Base-by-base conservation (phyloP, 2,329 filamentous ascomycete genomes). In the Aureobasidium sp. region DNA sequence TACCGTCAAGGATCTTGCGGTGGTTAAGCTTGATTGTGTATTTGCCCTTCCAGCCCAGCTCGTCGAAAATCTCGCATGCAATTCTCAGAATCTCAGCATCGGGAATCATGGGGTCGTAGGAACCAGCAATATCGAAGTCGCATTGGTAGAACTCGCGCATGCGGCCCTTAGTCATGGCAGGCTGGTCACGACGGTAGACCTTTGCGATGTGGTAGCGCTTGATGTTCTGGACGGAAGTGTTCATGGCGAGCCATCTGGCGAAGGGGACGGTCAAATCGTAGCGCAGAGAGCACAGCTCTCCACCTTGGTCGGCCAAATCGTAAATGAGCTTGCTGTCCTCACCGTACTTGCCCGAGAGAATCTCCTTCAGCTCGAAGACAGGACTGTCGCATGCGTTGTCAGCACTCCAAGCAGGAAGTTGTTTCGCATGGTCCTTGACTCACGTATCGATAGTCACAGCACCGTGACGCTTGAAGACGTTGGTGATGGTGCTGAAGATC, bases 71-170 rank as follows among this genome's bases (percentile, higher is more conserved):
- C 73, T 97, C 92, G 69, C 85, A 86, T 55, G 90, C 84, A 67
- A 97, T 92, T 63, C 88, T 84, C 69, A 97, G 78, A 63, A 96
- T 88, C 77, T 97, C 92, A 41, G 92, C 89, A 71, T 97, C 93
- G 62, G 92, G 90, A 29, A 96, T 83, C 92, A 97, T 96, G 60
- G 90, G 77, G 73, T 96, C 93, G 78, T 91, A 95, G 46, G 79
- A 80, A 65, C 92, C 92, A 13, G 92, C 92, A 76, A 97, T 93
- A 73, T 97, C 92, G 72, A 97, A 95, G 77, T 97, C 93, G 78
- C 92, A 97, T 76, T 97, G 92, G 79, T 95, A 96, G 76, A 96
- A 96, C 77, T 97, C 93, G 71, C 93, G 85, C 88, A 96, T 94
- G 60, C 92, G 86, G 57, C 92, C 93, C 74, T 95, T 94, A 65